Evolutionary conservation across 371 early-diverging fungal species (phyloP).

Genomic region (Mortierella sp.): DNA sequence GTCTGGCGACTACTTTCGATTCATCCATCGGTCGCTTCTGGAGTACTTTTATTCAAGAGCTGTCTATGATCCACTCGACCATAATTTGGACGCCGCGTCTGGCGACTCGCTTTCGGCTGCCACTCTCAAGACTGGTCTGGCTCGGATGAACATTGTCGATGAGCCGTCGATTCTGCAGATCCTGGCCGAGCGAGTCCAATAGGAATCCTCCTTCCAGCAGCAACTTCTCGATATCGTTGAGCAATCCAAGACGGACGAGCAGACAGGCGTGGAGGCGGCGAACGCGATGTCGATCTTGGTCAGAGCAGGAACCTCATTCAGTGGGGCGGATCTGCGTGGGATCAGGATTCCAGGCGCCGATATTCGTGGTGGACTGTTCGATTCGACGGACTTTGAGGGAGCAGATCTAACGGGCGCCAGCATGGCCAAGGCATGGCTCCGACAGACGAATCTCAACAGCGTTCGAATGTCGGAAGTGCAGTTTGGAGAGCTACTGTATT

Average conservation of each 20-base stretch:
- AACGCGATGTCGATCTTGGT: no score
- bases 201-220: not conserved
- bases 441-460: not conserved
- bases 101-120: not conserved
- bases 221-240: no score
- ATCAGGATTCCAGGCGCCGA: not conserved
- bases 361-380: not conserved
- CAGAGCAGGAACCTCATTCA: no score
- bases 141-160: not conserved
- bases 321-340: not conserved
- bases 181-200: not conserved
- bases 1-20: not conserved
- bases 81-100: not conserved
- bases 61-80: not conserved
- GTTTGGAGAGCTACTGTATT: not conserved
- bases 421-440: not conserved
- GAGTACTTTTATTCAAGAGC: constrained; percentile 4
- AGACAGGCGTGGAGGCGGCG: no score
- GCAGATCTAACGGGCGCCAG: not conserved
- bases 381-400: not conserved
- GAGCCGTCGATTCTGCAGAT: not conserved
- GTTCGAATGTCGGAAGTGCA: no score
- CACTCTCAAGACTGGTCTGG: not conserved
- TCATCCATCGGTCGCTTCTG: constrained; percentile 10
- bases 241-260: no score